phyloP scores from a whole-genome alignment of 1,284 basidiomycete species.

The Filobasidium uniguttulatum region DNA sequence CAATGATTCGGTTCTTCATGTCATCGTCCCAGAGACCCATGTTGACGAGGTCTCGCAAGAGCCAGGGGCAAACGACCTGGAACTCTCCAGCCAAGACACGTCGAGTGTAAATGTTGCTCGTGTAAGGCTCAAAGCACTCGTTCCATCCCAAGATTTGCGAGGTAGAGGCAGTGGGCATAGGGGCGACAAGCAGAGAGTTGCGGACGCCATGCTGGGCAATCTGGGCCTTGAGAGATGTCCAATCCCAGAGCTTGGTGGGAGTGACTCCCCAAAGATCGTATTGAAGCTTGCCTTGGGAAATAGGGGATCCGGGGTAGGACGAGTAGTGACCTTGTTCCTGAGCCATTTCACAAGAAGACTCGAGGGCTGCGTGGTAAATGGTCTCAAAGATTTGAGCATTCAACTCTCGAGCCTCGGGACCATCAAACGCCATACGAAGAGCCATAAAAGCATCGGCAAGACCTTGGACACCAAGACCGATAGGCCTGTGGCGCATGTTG shows the following conservation, averaged over 20 bases:
- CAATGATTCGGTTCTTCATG: constrained; percentile 88
- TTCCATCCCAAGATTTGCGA: constrained; percentile 98
- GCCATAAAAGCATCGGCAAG: constrained; percentile 98
- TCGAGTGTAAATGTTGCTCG: constrained; percentile 93
- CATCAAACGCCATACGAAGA: constrained; percentile 90
- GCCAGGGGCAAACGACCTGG: constrained; percentile 98
- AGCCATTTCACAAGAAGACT: constrained; percentile 84
- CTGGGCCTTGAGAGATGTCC: constrained; percentile 74
- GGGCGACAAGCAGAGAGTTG: constrained; percentile 88
- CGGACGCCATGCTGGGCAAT: constrained; percentile 75
- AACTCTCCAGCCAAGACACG: constrained; percentile 99
- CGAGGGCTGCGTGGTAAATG: constrained; percentile 91
- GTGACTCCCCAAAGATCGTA: constrained; percentile 92
- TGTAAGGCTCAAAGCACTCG: constrained; percentile 60
- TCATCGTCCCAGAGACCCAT: constrained; percentile 91
- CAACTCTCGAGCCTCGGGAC: constrained; percentile 67
- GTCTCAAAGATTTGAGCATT: constrained; percentile 98
- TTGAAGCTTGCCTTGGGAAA: constrained; percentile 76
- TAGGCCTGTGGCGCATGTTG: constrained; percentile 95
- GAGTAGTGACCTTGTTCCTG: constrained; percentile 71
- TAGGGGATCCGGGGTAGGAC: constrained; percentile 83
- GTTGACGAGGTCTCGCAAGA: constrained; percentile 91
- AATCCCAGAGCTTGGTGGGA: constrained; percentile 91
- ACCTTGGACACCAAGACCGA: constrained; percentile 96
- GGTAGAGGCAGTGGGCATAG: constrained; percentile 98